These are phyloP conservation scores for Glycine tomentella DNA, from an alignment of 306 rosid genomes.

Conservation along the genomic window DNA sequence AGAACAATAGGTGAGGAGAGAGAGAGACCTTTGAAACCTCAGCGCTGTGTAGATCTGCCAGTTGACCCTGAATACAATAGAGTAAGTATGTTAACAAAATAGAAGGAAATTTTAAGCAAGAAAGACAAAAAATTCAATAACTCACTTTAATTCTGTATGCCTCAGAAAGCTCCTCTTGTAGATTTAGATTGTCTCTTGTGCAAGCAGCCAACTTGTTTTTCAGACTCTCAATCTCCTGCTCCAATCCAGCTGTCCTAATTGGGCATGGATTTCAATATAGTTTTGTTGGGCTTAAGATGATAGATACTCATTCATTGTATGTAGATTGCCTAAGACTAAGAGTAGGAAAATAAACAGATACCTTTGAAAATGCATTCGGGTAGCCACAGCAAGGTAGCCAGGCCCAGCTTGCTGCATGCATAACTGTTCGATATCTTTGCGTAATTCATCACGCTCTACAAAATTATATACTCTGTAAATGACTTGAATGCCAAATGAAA, in stretches of 20 bases:
- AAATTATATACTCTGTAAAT: constrained; percentile 34
- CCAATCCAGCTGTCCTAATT: constrained; percentile 98
- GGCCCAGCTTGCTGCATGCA: constrained; percentile 98
- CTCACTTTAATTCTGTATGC: constrained; percentile 94
- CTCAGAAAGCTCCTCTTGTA: constrained; percentile 95
- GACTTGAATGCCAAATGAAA: constrained; percentile 29
- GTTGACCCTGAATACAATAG: constrained; percentile 74
- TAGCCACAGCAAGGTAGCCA: constrained; percentile 83
- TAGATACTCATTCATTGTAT: neutral
- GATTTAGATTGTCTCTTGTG: constrained; percentile 75
- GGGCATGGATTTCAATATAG: constrained; percentile 50
- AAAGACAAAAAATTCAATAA: constrained; percentile 28
- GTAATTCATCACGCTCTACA: constrained; percentile 89
- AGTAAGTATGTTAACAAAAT: constrained; percentile 46
- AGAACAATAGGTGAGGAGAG: neutral
- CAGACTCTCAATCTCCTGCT: constrained; percentile 95
- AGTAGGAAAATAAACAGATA: constrained; percentile 49
- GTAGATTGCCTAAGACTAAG: constrained; percentile 3
- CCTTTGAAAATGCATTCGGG: constrained; percentile 98
- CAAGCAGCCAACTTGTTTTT: constrained; percentile 76
- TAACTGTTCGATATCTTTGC: constrained; percentile 91
- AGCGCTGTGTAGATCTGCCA: constrained; percentile 84
- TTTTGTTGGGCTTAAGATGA: constrained; percentile 40
- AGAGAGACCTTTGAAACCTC: constrained; percentile 89
- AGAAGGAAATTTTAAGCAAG: constrained; percentile 39